Percentiles rank a stretch among this genome's conserved stretches.
Evolutionary conservation across 805 yeast genomes (phyloP).

Genomic region (Candida ficus): DNA sequence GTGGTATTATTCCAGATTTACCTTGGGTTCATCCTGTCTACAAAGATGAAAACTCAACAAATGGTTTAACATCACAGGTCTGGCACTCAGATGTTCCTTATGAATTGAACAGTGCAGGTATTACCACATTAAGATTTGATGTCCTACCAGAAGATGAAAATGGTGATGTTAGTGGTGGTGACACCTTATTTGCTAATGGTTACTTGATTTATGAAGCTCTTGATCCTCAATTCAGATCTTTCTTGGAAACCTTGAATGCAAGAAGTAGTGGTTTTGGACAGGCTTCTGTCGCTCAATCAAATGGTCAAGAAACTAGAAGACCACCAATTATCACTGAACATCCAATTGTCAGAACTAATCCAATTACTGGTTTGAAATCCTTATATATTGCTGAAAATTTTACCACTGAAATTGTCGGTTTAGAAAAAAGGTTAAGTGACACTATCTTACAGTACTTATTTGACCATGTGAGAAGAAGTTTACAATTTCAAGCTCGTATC

Average conservation of each 20-base stretch:
- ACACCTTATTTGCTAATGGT: slow-evolving; percentile 58
- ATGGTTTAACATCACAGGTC: neutral
- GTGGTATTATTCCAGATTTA: slow-evolving; percentile 52
- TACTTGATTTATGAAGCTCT: slow-evolving; percentile 58
- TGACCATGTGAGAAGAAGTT: no score
- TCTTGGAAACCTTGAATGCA: slow-evolving; percentile 51
- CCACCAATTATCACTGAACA: no score
- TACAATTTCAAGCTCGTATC: no score
- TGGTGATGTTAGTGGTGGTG: slow-evolving; percentile 43
- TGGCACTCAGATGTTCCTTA: slow-evolving; percentile 68
- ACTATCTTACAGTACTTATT: no score
- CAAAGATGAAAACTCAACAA: slow-evolving; percentile 24
- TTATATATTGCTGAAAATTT: no score
- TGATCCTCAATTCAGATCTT: slow-evolving; percentile 50
- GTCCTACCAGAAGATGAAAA: slow-evolving; percentile 37
- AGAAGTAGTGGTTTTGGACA: slow-evolving; percentile 60
- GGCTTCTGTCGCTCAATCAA: no score
- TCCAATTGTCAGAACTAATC: no score
- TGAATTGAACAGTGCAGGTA: slow-evolving; percentile 62
- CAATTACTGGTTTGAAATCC: no score
- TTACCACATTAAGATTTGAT: slow-evolving; percentile 53
- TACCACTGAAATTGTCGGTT: no score
- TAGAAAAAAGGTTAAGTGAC: no score
- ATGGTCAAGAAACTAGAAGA: no score
- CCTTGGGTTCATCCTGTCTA: slow-evolving; percentile 60